Evolutionary conservation across 139 green algal species (phyloP).

Genomic region (Chlamydomonas incerta): DNA sequence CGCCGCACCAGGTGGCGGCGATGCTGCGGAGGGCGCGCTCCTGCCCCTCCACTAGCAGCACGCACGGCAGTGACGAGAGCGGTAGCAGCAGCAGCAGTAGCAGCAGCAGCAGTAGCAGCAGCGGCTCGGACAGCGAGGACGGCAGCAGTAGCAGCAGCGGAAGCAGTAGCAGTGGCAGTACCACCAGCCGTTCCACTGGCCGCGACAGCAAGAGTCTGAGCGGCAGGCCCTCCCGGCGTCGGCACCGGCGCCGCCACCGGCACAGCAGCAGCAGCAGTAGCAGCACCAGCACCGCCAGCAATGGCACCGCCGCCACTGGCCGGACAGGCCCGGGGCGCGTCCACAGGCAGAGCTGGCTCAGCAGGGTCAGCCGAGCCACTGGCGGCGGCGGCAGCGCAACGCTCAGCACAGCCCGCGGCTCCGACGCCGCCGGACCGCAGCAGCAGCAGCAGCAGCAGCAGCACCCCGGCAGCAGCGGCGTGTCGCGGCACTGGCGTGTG

Average conservation of each 20-base stretch:
- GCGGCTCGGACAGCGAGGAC: not conserved
- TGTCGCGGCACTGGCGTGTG: not conserved
- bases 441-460: not conserved
- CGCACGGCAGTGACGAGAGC: constrained; percentile 12
- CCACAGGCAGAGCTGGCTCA: not conserved
- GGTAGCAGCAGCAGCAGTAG: not conserved
- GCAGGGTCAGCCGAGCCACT: not conserved
- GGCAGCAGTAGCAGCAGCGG: too few relatives aligned
- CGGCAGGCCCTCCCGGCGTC: too few relatives aligned
- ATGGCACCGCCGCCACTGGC: too few relatives aligned
- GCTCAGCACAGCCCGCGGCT: not conserved
- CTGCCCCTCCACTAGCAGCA: constrained; percentile 25
- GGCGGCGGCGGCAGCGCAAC: not conserved
- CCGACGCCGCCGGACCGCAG: not conserved
- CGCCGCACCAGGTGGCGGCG: not conserved
- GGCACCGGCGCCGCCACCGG: not conserved
- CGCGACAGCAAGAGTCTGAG: too few relatives aligned
- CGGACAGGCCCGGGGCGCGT: too few relatives aligned
- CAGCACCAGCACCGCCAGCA: not conserved
- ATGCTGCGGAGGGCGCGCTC: not conserved
- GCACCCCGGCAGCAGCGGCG: too few relatives aligned
- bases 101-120: not conserved
- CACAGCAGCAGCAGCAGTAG: not conserved
- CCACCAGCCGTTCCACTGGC: not conserved
- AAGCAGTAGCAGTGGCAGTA: not conserved